Evolutionary conservation across 2,329 filamentous ascomycete species (phyloP).

Genomic region (Hypoxylon sp.): DNA sequence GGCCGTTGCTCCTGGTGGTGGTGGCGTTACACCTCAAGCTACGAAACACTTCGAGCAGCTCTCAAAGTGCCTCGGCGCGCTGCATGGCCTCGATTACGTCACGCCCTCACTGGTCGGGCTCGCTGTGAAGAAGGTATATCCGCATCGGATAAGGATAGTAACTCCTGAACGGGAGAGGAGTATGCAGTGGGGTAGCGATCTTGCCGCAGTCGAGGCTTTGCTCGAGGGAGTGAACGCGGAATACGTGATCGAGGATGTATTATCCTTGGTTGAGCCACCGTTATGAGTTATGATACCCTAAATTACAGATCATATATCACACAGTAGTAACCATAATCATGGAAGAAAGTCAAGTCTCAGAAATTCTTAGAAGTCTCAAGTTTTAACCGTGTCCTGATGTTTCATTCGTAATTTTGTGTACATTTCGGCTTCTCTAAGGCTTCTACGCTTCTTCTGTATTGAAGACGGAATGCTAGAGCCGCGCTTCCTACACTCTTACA

Average conservation of each 20-base stretch:
- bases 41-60: slow-evolving; percentile 83
- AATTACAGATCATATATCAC: slow-evolving; percentile 14
- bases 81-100: slow-evolving; percentile 85
- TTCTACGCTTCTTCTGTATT: slow-evolving; percentile 1
- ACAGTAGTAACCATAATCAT: neutral
- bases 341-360: neutral
- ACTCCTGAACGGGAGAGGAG: slow-evolving; percentile 77
- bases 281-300: slow-evolving; percentile 54
- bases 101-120: slow-evolving; percentile 87
- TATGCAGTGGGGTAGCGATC: slow-evolving; percentile 91
- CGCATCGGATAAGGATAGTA: slow-evolving; percentile 83
- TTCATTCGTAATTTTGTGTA: slow-evolving; percentile 25
- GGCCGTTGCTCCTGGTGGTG: slow-evolving; percentile 72
- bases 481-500: slow-evolving; percentile 27
- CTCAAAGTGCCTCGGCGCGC: slow-evolving; percentile 79
- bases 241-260: slow-evolving; percentile 75
- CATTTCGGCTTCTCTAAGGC: slow-evolving; percentile 10
- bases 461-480: slow-evolving; percentile 19
- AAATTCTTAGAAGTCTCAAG: neutral
- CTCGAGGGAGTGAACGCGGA: slow-evolving; percentile 74
- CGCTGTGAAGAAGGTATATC: slow-evolving; percentile 88
- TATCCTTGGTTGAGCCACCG: slow-evolving; percentile 70
- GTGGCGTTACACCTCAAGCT: slow-evolving; percentile 82
- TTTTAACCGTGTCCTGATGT: slow-evolving; percentile 10
- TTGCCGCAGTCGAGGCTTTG: slow-evolving; percentile 76